Base-by-base conservation (phyloP, 768 basidiomycete species). In the Kwoniella botswanensis region DNA sequence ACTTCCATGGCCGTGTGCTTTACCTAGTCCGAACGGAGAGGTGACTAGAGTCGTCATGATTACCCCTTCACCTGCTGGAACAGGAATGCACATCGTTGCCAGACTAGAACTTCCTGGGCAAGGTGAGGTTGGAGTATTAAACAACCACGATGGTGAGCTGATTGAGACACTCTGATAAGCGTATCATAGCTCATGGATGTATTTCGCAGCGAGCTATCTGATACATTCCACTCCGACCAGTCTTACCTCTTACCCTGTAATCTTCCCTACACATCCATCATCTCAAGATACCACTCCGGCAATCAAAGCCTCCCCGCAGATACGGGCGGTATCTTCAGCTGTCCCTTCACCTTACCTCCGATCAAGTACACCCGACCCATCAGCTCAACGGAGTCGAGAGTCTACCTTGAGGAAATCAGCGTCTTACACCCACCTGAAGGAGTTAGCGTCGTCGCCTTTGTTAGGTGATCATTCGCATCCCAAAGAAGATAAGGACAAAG, bases 21-120 rank as follows among this genome's bases (percentile, higher is more conserved):
- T 78, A 11, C 79, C 79, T 6, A 78, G 72, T 56, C 74, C 74
- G 0, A 80, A 78, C 63, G 77, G 79, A 6, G 77, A 80, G 52
- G 75, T 80, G 29, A 80, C 79, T 0, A 55, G 73, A 46, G 72
- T 78, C 1, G 68, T 80, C 41, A 68, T 77, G 68, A 42, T 78
- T 2, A 17, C 46, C 7, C 42, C 44, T 22, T 29, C 65, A 6
- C 24, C 63, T 4, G 22, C 54, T 2, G 7, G 12, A 11, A 18
- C 15, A n/a, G 71, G 56, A 1, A 50, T 54, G 26, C 53, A 65
- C 6, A 57, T 76, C n/a, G 59, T 64, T 0, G 63, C 74, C 5
- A 44, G 75, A 15, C 59, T 79, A 5, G 80, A 81, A 35, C 60
- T 81, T 7, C 78, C 80, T 5, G 80, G 80, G 4, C 63, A 75